Percentiles rank a stretch among this genome's conserved stretches.
Conservation (phyloP, 139 green algal genomes). For the Chlamydomonas urium region DNA sequence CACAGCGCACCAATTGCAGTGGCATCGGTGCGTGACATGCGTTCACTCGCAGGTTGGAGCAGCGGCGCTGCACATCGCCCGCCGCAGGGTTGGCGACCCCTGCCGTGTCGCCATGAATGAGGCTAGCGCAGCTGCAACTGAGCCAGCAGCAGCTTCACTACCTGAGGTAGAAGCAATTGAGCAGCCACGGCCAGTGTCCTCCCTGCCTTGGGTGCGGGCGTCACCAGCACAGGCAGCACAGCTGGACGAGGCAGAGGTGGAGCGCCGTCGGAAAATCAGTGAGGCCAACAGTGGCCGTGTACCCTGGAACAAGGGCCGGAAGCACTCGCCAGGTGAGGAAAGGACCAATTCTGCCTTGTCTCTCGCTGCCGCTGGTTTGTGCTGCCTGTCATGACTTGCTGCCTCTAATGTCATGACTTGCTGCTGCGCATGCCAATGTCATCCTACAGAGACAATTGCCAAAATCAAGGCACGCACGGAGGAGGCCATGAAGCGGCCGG, state of each 20-base stretch:
- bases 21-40: no score
- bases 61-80: no score
- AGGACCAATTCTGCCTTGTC: not conserved
- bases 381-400: not conserved
- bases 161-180: no score
- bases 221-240: not conserved
- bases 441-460: slow-evolving; percentile 23
- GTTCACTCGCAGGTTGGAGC: no score
- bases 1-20: no score
- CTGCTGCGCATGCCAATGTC: not conserved
- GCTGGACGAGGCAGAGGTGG: slow-evolving; percentile 34
- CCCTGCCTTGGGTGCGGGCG: not conserved
- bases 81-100: no score
- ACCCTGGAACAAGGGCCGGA: slow-evolving; percentile 63
- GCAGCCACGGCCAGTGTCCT: not conserved
- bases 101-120: no score
- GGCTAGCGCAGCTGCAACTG: no score
- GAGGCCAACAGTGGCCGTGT: slow-evolving; percentile 48
- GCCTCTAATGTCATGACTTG: not conserved
- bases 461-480: slow-evolving; percentile 34
- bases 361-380: not conserved
- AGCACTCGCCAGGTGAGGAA: slow-evolving; percentile 40
- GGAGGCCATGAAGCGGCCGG: slow-evolving; percentile 41
- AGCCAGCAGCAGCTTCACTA: no score
- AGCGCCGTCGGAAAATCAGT: slow-evolving; percentile 47